Percentiles rank a stretch among this genome's conserved stretches.
These are phyloP conservation scores for Leptodermis oblonga DNA, from an alignment of 257 asterid species.

Conservation along the genomic window DNA sequence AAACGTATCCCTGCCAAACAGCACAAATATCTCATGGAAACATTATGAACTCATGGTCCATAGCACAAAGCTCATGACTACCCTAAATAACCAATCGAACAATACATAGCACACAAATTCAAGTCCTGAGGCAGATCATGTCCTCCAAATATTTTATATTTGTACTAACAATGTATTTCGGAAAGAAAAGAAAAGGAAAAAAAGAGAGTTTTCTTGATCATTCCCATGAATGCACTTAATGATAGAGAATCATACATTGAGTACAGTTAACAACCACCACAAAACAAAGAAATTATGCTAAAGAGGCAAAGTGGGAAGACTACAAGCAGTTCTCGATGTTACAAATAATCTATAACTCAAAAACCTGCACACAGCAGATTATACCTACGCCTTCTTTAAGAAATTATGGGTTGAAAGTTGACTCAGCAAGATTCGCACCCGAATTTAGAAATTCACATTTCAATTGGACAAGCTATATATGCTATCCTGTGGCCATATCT, in stretches of 20 bases:
- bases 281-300: background rate
- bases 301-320: background rate
- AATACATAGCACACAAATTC: background rate
- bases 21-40: background rate
- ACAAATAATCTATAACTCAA: background rate
- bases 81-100: background rate
- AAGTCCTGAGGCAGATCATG: background rate
- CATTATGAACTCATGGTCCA: background rate
- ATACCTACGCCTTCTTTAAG: background rate
- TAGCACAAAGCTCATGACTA: background rate
- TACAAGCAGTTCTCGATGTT: background rate
- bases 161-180: background rate
- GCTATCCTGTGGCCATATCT: background rate
- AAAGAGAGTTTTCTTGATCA: too few relatives aligned
- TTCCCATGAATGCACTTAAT: background rate
- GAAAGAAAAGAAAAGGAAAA: too few relatives aligned
- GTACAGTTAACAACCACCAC: background rate
- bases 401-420: too few relatives aligned
- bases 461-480: background rate
- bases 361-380: background rate
- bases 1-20: slow-evolving; percentile 75
- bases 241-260: background rate
- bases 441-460: background rate
- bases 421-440: too few relatives aligned
- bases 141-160: background rate